Evolutionary conservation across 768 basidiomycete genomes (phyloP), one percentile per base, ranked within the genome.

Genomic region (Mrakia gelida): DNA sequence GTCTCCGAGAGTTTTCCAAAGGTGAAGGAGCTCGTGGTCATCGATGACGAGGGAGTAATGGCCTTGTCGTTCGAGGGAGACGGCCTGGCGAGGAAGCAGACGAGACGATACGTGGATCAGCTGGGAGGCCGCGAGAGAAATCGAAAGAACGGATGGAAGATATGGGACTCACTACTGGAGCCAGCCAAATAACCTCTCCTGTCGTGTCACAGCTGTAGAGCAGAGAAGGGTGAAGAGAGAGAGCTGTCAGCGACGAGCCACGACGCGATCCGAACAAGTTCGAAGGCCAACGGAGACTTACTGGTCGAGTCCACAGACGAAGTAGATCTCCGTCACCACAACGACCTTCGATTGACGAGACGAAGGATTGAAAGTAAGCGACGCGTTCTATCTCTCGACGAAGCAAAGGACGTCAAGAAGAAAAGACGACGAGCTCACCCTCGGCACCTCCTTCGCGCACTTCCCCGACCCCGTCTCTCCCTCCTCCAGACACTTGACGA

Each of bases 371-470:
- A 54, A 3, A 18, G 15, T 52, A 16, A 52, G 49, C 49, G 2
- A 18, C 49, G 15, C 49, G 49, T 18, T 10, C 5, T 7, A 7
- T 16, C 45, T 45, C 7, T 45, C 16, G 18, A 52, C 13, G 18
- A 45, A 15, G 45, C 11, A 45, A 45, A 1, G 11, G 45, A 15
- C 9, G 11, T 1, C 5, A 7, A 45, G 54, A 56, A 23, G 8
- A n/a, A 56, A 8, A n/a, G n/a, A n/a, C n/a, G 54, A n/a, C 54
- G 54, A 9, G 54, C 54, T 56, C 54, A 59, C 59, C 59, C 59
- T 65, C n/a, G 63, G 63, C 9, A 63, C 32, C 28, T 63, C 62
- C 62, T 26, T 63, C 28, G 62, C 62, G 18, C 62, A 65, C 63
- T 38, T 65, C 32, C 63, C 32, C 32, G 18, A 7, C 9, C 63